These are phyloP conservation scores for Pisolithus microcarpus DNA, from an alignment of 768 basidiomycete genomes.

Conservation along the genomic window DNA sequence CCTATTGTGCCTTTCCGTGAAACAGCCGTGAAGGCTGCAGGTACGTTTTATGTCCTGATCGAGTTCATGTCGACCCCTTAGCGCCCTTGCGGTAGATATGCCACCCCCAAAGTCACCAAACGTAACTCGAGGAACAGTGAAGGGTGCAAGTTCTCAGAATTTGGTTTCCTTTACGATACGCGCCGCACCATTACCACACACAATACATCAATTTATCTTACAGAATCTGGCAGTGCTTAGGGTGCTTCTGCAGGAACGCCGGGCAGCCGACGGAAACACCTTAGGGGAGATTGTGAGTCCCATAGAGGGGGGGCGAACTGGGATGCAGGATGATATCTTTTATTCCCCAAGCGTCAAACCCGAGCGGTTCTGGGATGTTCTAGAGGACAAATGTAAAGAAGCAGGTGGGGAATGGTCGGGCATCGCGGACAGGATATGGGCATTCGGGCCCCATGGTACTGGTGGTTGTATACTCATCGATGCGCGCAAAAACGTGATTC, in stretches of 20 bases:
- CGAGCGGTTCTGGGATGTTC: slow-evolving; percentile 74
- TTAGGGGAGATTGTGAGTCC: slow-evolving; percentile 5
- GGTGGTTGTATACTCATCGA: slow-evolving; percentile 88
- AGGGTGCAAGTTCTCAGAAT: slow-evolving; percentile 58
- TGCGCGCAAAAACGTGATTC: slow-evolving; percentile 38
- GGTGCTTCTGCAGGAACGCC: slow-evolving; percentile 48
- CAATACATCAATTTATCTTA: slow-evolving; percentile 68
- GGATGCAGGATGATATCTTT: slow-evolving; percentile 51
- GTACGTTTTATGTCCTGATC: slow-evolving; percentile 31
- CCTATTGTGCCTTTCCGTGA: slow-evolving; percentile 98
- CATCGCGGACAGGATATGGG: slow-evolving; percentile 70
- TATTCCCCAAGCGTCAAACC: slow-evolving; percentile 57
- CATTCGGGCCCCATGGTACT: slow-evolving; percentile 83
- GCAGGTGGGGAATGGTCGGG: slow-evolving; percentile 76
- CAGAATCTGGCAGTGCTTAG: slow-evolving; percentile 62
- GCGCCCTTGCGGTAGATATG: slow-evolving; percentile 57
- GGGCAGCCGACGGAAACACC: slow-evolving; percentile 28
- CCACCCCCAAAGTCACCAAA: slow-evolving; percentile 68
- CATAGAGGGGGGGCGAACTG: slow-evolving; percentile 32
- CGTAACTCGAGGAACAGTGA: slow-evolving; percentile 70
- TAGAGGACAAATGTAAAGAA: slow-evolving; percentile 56
- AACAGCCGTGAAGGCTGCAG: slow-evolving; percentile 75
- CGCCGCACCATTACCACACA: slow-evolving; percentile 70
- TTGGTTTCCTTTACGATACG: slow-evolving; percentile 79
- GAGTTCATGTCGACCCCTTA: slow-evolving; percentile 1